Conservation (phyloP, 257 asterid genomes). For the Nicotiana attenuata region DNA sequence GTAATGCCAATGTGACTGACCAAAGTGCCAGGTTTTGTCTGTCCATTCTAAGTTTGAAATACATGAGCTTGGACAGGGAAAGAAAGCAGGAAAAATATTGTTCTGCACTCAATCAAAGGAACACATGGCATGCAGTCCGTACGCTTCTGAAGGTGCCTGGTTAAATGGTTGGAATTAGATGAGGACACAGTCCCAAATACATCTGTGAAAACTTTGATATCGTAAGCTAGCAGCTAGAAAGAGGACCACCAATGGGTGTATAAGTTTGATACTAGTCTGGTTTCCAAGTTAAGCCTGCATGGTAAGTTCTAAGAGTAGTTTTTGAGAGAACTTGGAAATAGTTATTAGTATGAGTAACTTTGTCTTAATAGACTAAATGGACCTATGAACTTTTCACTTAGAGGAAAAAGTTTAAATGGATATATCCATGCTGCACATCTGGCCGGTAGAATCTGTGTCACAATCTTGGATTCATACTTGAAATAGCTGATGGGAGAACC, state of each 20-base stretch:
- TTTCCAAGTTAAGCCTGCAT: not conserved
- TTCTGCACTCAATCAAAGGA: not conserved
- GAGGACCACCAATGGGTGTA: not conserved
- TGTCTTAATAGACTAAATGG: not conserved
- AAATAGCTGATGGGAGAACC: not conserved
- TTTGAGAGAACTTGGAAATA: not conserved
- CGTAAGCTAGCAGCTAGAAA: not conserved
- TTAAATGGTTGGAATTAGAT: not conserved
- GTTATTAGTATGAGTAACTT: not conserved
- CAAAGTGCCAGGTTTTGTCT: not conserved
- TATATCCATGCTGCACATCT: not conserved
- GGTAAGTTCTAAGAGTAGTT: not conserved
- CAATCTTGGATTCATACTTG: not conserved
- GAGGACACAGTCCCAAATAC: not conserved
- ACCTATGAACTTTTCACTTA: not conserved
- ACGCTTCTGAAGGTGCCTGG: not conserved
- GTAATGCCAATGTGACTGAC: not conserved
- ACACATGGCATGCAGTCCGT: not conserved
- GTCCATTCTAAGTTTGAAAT: not conserved
- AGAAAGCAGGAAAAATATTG: not conserved
- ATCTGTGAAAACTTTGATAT: not conserved
- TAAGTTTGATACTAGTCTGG: not conserved
- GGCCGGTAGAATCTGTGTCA: not conserved
- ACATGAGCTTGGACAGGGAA: constrained; percentile 1
- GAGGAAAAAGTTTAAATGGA: not conserved